A percentile compares a stretch with the other conserved stretches of the same genome.
Conservation (phyloP, 352 stramenopile species). For the Globisporangium takayamanum region DNA sequence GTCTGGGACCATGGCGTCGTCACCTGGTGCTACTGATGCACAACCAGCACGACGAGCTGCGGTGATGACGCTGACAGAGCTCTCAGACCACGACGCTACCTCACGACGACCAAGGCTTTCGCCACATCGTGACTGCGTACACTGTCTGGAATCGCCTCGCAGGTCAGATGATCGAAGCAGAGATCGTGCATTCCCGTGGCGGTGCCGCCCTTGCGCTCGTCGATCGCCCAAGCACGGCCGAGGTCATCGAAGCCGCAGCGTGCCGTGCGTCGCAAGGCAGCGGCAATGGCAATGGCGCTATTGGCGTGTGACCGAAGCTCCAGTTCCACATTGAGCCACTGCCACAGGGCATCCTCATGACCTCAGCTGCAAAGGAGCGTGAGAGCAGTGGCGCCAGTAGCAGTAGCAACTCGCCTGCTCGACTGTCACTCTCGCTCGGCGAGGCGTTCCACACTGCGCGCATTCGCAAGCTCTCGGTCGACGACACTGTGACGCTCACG, state of each 20-base stretch:
- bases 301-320: slow-evolving; percentile 26
- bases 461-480: slow-evolving; percentile 26
- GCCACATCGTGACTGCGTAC: slow-evolving; percentile 30
- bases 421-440: slow-evolving; percentile 18
- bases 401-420: neutral
- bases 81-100: neutral
- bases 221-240: neutral
- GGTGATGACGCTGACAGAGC: neutral
- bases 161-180: slow-evolving; percentile 28
- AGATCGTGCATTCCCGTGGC: slow-evolving; percentile 34
- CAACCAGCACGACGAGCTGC: neutral
- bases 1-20: neutral
- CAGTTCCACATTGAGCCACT: slow-evolving; percentile 37
- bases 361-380: slow-evolving; percentile 3
- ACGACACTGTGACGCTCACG: slow-evolving; percentile 23
- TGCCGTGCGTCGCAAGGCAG: neutral
- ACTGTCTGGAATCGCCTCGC: slow-evolving; percentile 38
- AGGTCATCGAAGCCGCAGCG: neutral
- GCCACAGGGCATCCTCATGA: slow-evolving; percentile 29
- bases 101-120: slow-evolving; percentile 11
- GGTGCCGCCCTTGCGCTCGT: neutral
- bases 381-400: neutral
- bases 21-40: neutral
- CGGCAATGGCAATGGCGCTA: neutral
- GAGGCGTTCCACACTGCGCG: slow-evolving; percentile 38